Evolutionary conservation across 371 early-diverging fungal species (phyloP).

Genomic region (Rhizopus delemar): DNA sequence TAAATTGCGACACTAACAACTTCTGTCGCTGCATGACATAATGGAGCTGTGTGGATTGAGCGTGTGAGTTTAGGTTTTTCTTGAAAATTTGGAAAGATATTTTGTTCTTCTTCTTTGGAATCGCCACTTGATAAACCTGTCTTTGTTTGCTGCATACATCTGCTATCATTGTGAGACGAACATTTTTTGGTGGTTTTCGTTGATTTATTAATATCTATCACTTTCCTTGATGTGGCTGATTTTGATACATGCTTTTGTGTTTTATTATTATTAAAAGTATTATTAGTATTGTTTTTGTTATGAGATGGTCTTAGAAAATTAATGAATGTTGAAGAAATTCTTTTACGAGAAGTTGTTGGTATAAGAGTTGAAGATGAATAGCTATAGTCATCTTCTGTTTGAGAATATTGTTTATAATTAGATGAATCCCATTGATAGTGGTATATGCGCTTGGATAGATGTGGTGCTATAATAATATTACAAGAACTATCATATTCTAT

Average conservation of each 20-base stretch:
- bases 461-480: conserved; percentile 40
- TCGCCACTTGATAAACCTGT: conserved; percentile 30
- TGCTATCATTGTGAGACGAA: conserved; percentile 49
- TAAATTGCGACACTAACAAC: conserved; percentile 35
- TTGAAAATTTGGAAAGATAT: conserved; percentile 25
- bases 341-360: no score
- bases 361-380: no score
- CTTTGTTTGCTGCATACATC: conserved; percentile 45
- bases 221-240: background rate
- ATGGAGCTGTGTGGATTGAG: conserved; percentile 40
- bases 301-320: no score
- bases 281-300: no score
- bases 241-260: background rate
- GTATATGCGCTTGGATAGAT: conserved; percentile 35
- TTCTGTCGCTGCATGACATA: conserved; percentile 32
- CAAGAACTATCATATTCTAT: conserved; percentile 40
- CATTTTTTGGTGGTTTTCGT: conserved; percentile 9
- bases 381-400: no score
- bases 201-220: no score
- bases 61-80: conserved; percentile 24
- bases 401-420: no score
- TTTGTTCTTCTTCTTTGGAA: background rate
- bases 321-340: no score
- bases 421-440: conserved; percentile 39
- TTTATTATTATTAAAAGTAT: no score